Evolutionary conservation across 1,139 yeast genomes (phyloP), one percentile per base, ranked within the genome.

Genomic region (Candida tetrigidarum): DNA sequence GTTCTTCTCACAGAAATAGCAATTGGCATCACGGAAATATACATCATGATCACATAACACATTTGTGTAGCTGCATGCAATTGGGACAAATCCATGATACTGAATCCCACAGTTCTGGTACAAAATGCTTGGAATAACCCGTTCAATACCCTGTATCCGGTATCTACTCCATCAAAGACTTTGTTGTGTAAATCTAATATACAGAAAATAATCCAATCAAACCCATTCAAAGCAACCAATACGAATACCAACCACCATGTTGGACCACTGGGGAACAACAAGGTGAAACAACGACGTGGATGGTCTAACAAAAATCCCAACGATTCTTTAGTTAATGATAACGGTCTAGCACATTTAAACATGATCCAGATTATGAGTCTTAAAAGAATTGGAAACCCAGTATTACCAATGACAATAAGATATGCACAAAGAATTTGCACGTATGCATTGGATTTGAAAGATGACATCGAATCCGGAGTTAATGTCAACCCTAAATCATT

Each of bases 1-100:
- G 99, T 93, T 62, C 97, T 80, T 67, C 99, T 84, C 54, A 93
- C 91, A 37, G 97, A 89, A 56, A 93, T 93, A 33, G 99, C 99
- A 58, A 93, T 72, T 0, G 99, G 99, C 59, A 92, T 74, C 41
- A 93, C 97, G 5, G 98, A 92, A 25, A 95, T 90, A 69, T 95
- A 93, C 99, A 93, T 93, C 98, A 93, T 92, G 51, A 93, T 77
- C 84, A 91, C 78, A 63, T 95, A 95, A 57, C 96, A 84, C 34
- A 93, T 96, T 63, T 90, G 96, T 39, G 93, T 88, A 0, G 97
- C 96, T 0, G 97, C 93, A 58, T 92, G 96, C 43, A 93, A 71
- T 37, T 66, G 62, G 4, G 89, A 71, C 35, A 93, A 66, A 62
- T 86, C 83, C 26, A 92, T 78, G 30, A 86, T 84, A 0, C 86